phyloP scores from a whole-genome alignment of 2,329 filamentous ascomycete species.

The Dothistroma septosporum region DNA sequence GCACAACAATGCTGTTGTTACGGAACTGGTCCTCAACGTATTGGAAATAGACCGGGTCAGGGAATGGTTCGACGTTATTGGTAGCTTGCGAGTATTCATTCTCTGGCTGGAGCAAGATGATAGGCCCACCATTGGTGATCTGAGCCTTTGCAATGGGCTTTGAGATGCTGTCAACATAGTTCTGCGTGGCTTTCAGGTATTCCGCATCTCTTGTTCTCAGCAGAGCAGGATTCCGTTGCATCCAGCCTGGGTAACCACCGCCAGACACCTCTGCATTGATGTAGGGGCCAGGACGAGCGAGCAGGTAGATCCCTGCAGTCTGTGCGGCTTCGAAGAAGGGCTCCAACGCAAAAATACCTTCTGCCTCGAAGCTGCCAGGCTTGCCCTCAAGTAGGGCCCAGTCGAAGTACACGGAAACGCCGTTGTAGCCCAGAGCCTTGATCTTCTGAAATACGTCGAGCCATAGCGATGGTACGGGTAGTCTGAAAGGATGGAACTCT shows the following conservation, averaged over 20 bases:
- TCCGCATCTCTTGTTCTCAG: conserved; percentile 60
- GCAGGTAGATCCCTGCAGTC: conserved; percentile 69
- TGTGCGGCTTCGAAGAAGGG: conserved; percentile 73
- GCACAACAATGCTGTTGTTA: conserved; percentile 66
- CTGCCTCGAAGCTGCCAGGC: conserved; percentile 62
- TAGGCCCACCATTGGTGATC: conserved; percentile 76
- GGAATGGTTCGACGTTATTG: conserved; percentile 43
- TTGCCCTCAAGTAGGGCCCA: conserved; percentile 76
- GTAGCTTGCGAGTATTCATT: conserved; percentile 67
- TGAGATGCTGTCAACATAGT: conserved; percentile 60
- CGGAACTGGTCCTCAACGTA: conserved; percentile 66
- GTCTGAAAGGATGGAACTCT: conserved; percentile 67
- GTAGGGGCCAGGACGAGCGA: conserved; percentile 51
- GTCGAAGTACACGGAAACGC: conserved; percentile 73
- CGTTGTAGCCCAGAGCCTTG: conserved; percentile 74
- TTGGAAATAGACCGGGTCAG: conserved; percentile 62
- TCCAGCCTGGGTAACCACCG: conserved; percentile 77
- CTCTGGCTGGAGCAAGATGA: conserved; percentile 75
- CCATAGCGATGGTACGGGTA: conserved; percentile 60
- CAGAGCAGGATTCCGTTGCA: conserved; percentile 62
- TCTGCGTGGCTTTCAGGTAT: conserved; percentile 63
- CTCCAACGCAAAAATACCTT: conserved; percentile 68
- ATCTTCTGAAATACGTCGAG: conserved; percentile 78
- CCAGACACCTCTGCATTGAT: conserved; percentile 75
- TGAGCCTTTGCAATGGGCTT: conserved; percentile 68